Percentiles rank a stretch among this genome's conserved stretches.
Conservation (phyloP, 345 rosid genomes). For the Bruguiera parviflora region DNA sequence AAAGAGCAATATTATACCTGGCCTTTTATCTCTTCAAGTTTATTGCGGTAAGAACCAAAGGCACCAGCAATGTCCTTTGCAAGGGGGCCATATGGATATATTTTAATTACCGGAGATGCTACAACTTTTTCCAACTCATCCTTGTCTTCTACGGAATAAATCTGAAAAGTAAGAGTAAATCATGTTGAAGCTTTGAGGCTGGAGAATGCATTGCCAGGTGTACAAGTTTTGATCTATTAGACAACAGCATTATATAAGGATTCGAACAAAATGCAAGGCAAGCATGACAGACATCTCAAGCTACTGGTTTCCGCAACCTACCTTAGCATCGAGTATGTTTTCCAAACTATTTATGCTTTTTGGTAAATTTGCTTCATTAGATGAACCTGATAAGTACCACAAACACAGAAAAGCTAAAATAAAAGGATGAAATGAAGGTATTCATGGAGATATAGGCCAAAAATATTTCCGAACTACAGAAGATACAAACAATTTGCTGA, state of each 20-base stretch:
- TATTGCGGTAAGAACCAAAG: constrained; percentile 22
- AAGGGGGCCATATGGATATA: constrained; percentile 54
- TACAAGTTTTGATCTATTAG: not conserved
- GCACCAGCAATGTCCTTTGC: constrained; percentile 30
- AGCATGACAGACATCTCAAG: constrained; percentile 20
- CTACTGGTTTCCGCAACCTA: constrained; percentile 28
- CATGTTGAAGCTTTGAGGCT: not conserved
- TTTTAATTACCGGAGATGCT: constrained; percentile 64
- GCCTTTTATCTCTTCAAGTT: constrained; percentile 53
- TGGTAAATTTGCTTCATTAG: constrained; percentile 56
- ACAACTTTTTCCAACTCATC: constrained; percentile 62
- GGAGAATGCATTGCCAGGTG: not conserved
- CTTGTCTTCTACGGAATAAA: constrained; percentile 64
- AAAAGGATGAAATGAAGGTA: constrained; percentile 11
- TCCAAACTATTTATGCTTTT: constrained; percentile 89
- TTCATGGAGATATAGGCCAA: constrained; percentile 12
- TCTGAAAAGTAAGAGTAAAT: constrained; percentile 37
- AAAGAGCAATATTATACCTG: constrained; percentile 40
- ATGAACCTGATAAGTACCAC: constrained; percentile 64
- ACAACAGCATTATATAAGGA: not conserved
- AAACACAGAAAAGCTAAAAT: constrained; percentile 10
- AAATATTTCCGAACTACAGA: not conserved
- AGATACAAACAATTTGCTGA: too few species aligned
- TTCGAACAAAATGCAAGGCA: not conserved
- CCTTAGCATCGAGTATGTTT: constrained; percentile 89